These are phyloP conservation scores for Ehretia macrophylla DNA, from an alignment of 257 asterid species.

Conservation along the genomic window DNA sequence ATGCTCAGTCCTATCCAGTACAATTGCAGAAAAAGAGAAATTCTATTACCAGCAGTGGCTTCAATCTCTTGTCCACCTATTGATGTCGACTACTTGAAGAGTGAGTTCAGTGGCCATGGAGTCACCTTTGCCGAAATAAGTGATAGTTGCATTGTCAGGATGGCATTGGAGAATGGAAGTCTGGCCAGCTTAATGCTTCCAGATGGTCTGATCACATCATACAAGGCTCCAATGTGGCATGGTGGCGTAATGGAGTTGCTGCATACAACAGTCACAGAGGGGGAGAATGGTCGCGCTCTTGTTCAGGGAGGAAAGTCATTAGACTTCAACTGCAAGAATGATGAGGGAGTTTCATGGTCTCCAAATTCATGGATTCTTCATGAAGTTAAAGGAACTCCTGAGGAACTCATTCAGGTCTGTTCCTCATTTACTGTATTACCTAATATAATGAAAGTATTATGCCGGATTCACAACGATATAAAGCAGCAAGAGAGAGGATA, in stretches of 20 bases:
- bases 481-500: background rate
- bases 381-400: conserved; percentile 45
- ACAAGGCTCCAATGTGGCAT: conserved; percentile 79
- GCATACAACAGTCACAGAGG: conserved; percentile 54
- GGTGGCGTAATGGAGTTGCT: conserved; percentile 62
- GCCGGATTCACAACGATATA: background rate
- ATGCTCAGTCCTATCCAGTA: conserved; percentile 2
- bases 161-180: conserved; percentile 60
- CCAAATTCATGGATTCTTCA: conserved; percentile 49
- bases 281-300: conserved; percentile 22
- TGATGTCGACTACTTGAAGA: conserved; percentile 32
- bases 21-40: conserved; percentile 18
- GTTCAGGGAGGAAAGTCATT: conserved; percentile 69
- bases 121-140: conserved; percentile 44
- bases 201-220: conserved; percentile 71
- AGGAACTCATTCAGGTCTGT: conserved; percentile 49
- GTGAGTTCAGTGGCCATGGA: conserved; percentile 40
- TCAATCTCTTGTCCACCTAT: conserved; percentile 20
- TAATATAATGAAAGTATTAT: too few relatives aligned
- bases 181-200: conserved; percentile 69
- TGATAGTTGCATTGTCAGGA: conserved; percentile 38
- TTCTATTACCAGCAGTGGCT: conserved; percentile 28
- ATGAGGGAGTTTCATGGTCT: conserved; percentile 40
- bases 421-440: background rate
- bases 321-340: conserved; percentile 29